Evolutionary conservation across 2,329 filamentous ascomycete genomes (phyloP).

Genomic region (Neurospora crassa): DNA sequence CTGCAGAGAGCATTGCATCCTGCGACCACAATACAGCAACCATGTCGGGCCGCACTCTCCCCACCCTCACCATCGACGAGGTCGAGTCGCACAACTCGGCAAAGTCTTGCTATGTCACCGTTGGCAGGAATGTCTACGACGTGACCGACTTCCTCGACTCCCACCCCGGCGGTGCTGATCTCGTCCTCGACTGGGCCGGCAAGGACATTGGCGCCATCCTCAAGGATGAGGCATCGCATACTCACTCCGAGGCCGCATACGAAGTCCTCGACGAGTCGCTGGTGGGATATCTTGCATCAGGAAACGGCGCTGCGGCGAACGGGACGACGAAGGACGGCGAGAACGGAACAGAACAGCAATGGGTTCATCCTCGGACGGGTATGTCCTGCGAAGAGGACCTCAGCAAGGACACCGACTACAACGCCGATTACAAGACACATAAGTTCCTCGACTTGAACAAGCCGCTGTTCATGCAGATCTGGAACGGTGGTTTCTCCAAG

Average conservation of each 20-base stretch:
- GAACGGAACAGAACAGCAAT: conserved; percentile 27
- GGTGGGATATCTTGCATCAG: conserved; percentile 66
- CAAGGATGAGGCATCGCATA: conserved; percentile 72
- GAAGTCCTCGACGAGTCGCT: conserved; percentile 84
- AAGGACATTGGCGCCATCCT: conserved; percentile 78
- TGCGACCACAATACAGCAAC: conserved; percentile 2
- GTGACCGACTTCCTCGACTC: conserved; percentile 83
- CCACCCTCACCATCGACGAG: conserved; percentile 72
- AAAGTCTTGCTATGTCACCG: conserved; percentile 86
- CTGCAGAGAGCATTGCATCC: background rate
- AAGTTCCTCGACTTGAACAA: conserved; percentile 87
- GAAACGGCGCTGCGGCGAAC: conserved; percentile 26
- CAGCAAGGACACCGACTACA: conserved; percentile 70
- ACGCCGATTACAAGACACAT: conserved; percentile 72
- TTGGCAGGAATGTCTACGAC: conserved; percentile 88
- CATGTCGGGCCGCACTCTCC: conserved; percentile 76
- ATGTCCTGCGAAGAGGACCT: conserved; percentile 86
- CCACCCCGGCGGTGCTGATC: conserved; percentile 81
- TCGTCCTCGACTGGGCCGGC: conserved; percentile 83
- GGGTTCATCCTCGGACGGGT: conserved; percentile 59
- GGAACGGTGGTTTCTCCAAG: conserved; percentile 79
- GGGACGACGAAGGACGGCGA: conserved; percentile 25
- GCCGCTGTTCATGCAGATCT: conserved; percentile 81
- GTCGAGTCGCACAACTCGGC: conserved; percentile 70
- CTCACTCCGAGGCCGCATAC: conserved; percentile 87